These are phyloP conservation scores for Chaetomidium leptoderma DNA, from an alignment of 495 filamentous ascomycete species.

Conservation along the genomic window DNA sequence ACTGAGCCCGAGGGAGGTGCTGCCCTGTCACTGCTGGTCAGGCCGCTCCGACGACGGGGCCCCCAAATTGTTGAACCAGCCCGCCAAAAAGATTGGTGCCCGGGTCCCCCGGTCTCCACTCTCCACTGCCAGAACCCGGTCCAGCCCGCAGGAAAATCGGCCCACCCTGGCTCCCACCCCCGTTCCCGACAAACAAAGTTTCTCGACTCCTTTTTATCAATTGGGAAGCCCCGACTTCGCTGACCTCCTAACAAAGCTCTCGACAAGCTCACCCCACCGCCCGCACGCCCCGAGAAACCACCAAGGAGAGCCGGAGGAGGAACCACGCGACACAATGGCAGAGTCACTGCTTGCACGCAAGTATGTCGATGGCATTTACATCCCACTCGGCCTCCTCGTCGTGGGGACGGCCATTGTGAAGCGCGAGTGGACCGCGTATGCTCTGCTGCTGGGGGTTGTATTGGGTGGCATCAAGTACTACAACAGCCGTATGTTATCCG, in stretches of 20 bases:
- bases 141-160: slow-evolving; percentile 23
- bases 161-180: slow-evolving; percentile 12
- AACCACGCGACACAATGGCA: slow-evolving; percentile 19
- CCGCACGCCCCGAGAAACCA: background rate
- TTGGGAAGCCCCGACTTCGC: background rate
- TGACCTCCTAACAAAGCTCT: background rate
- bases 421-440: slow-evolving; percentile 70
- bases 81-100: slow-evolving; percentile 15
- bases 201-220: slow-evolving; percentile 11
- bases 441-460: slow-evolving; percentile 56
- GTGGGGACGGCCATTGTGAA: slow-evolving; percentile 72
- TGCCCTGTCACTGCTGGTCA: background rate
- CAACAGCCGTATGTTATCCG: slow-evolving; percentile 45
- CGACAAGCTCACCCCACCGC: background rate
- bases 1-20: too few relatives aligned
- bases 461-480: slow-evolving; percentile 63
- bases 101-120: slow-evolving; percentile 4
- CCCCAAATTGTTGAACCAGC: slow-evolving; percentile 11
- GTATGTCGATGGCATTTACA: slow-evolving; percentile 70
- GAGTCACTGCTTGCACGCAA: slow-evolving; percentile 34
- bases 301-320: background rate
- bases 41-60: background rate
- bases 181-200: slow-evolving; percentile 9
- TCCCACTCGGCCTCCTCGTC: slow-evolving; percentile 78
- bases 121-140: slow-evolving; percentile 19